Percentiles rank a stretch among this genome's conserved stretches.
These are phyloP conservation scores for Oryza nivara DNA, from an alignment of 176 grass and related monocot genomes.

Conservation along the genomic window DNA sequence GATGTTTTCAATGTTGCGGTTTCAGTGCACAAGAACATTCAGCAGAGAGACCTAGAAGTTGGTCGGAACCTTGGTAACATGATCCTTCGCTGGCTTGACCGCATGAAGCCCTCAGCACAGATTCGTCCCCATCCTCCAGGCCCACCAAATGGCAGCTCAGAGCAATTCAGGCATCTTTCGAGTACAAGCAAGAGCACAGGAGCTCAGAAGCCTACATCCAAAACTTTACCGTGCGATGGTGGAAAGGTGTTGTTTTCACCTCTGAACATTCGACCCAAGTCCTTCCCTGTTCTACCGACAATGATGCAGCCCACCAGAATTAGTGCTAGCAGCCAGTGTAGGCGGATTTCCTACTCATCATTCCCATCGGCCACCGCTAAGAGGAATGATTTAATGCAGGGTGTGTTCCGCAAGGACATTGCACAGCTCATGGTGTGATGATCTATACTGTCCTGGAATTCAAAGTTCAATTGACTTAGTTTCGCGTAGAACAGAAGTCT, in stretches of 20 bases:
- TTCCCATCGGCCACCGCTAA: conserved; percentile 36
- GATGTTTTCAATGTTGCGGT: conserved; percentile 73
- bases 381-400: conserved; percentile 53
- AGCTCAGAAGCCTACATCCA: conserved; percentile 50
- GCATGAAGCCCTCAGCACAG: conserved; percentile 95
- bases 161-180: conserved; percentile 36
- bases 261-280: conserved; percentile 60
- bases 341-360: conserved; percentile 47
- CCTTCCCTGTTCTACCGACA: conserved; percentile 62
- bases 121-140: conserved; percentile 64
- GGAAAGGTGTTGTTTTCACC: conserved; percentile 71
- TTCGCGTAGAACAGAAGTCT: conserved; percentile 7
- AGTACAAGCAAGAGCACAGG: conserved; percentile 43
- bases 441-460: conserved; percentile 17
- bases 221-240: conserved; percentile 36
- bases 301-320: conserved; percentile 59
- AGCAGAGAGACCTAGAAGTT: conserved; percentile 81
- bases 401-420: conserved; percentile 90
- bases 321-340: conserved; percentile 49
- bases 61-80: conserved; percentile 80
- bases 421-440: conserved; percentile 67
- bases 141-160: conserved; percentile 13
- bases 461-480: conserved; percentile 13
- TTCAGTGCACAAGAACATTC: conserved; percentile 93
- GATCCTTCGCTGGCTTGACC: conserved; percentile 84